Conservation (phyloP, 106 monocot genomes). For the Dioscorea dumetorum region DNA sequence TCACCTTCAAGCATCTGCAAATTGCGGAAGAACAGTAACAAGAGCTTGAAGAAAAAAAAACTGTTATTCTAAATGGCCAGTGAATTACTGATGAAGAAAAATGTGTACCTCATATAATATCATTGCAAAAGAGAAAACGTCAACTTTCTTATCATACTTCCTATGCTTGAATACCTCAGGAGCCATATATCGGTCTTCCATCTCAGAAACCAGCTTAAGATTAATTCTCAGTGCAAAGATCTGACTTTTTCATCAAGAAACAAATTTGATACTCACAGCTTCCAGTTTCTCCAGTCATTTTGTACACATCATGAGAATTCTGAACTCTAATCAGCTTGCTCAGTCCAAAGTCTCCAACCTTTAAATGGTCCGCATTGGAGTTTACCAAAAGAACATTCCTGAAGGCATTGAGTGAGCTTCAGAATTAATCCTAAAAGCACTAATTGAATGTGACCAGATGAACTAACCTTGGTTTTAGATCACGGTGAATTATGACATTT, state of each 20-base stretch:
- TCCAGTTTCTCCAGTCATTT: constrained; percentile 99
- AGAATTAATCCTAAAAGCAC: background rate
- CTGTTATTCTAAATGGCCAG: background rate
- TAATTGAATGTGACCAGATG: background rate
- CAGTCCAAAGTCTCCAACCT: constrained; percentile 96
- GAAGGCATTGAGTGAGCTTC: constrained; percentile 22
- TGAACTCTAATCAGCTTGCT: constrained; percentile 93
- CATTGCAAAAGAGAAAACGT: constrained; percentile 99
- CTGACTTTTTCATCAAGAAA: background rate
- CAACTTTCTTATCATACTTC: constrained; percentile 97
- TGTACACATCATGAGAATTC: constrained; percentile 86
- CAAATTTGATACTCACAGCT: constrained; percentile 64
- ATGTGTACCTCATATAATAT: constrained; percentile 88
- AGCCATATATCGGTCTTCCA: constrained; percentile 91
- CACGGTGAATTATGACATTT: constrained; percentile 94
- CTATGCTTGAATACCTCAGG: constrained; percentile 98
- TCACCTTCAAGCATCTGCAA: constrained; percentile 94
- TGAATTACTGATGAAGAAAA: background rate
- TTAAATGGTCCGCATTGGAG: constrained; percentile 87
- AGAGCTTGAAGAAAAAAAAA: background rate
- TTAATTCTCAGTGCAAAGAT: background rate
- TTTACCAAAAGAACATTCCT: constrained; percentile 99
- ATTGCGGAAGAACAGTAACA: background rate
- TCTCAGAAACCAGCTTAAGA: constrained; percentile 13
- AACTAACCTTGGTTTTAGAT: constrained; percentile 87